A percentile compares a stretch with the other conserved stretches of the same genome.
These are phyloP conservation scores for Somion occarium DNA, from an alignment of 1,284 basidiomycete genomes.

Conservation along the genomic window DNA sequence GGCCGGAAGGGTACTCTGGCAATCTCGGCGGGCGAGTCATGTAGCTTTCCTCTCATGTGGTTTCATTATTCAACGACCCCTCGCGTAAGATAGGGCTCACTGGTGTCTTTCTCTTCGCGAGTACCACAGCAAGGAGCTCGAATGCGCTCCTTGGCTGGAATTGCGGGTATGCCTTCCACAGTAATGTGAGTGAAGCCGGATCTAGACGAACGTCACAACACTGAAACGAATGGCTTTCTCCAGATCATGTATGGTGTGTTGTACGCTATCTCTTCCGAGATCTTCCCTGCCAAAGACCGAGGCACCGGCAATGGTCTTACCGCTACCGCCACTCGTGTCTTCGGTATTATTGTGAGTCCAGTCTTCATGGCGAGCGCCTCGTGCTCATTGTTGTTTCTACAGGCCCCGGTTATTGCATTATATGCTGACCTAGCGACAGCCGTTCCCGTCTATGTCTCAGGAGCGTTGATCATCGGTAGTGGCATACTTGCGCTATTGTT, in stretches of 20 bases:
- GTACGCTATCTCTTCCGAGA: slow-evolving; percentile 65
- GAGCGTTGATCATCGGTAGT: slow-evolving; percentile 63
- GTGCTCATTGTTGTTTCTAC: not conserved
- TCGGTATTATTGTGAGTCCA: slow-evolving; percentile 54
- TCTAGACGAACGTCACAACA: slow-evolving; percentile 9
- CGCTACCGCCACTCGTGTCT: slow-evolving; percentile 52
- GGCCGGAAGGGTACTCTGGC: slow-evolving; percentile 64
- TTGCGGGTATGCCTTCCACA: slow-evolving; percentile 53
- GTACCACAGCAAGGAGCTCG: slow-evolving; percentile 65
- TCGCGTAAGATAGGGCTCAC: slow-evolving; percentile 50
- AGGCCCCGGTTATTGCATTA: slow-evolving; percentile 72
- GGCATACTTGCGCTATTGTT: slow-evolving; percentile 65
- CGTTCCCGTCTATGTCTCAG: slow-evolving; percentile 75
- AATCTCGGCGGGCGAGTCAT: slow-evolving; percentile 43
- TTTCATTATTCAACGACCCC: slow-evolving; percentile 36
- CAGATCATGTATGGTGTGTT: slow-evolving; percentile 75
- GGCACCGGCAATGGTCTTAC: slow-evolving; percentile 61
- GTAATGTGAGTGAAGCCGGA: slow-evolving; percentile 39
- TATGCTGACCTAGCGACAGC: slow-evolving; percentile 62
- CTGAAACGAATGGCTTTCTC: not conserved
- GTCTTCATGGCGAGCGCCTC: slow-evolving; percentile 1
- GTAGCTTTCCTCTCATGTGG: slow-evolving; percentile 28
- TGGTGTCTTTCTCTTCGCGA: slow-evolving; percentile 66
- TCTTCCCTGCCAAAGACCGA: slow-evolving; percentile 71
- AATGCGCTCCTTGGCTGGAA: slow-evolving; percentile 67